phyloP scores from a whole-genome alignment of 208 protist species.

The Crithidia acanthocephali region DNA sequence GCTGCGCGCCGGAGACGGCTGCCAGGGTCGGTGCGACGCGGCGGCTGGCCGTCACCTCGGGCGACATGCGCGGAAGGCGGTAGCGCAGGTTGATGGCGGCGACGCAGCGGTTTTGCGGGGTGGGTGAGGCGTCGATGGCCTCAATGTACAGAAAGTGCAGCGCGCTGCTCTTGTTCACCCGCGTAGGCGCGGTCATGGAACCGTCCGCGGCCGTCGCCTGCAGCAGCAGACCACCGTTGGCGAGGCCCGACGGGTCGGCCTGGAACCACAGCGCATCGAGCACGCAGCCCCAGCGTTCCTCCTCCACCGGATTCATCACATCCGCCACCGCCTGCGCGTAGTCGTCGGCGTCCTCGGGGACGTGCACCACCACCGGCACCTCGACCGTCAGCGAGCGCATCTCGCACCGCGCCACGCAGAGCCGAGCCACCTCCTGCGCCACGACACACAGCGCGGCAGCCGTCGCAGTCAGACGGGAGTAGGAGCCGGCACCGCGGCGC shows the following conservation, averaged over 20 bases:
- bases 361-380: slow-evolving; percentile 39
- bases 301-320: slow-evolving; percentile 42
- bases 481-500: not conserved
- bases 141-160: slow-evolving; percentile 52
- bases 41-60: slow-evolving; percentile 16
- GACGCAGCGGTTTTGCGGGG: slow-evolving; percentile 2
- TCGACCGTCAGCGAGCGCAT: slow-evolving; percentile 18
- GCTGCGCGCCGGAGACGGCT: slow-evolving; percentile 14
- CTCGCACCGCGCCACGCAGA: slow-evolving; percentile 20
- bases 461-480: slow-evolving; percentile 15
- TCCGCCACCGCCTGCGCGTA: slow-evolving; percentile 31
- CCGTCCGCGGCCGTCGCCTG: slow-evolving; percentile 17
- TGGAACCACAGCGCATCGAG: slow-evolving; percentile 84
- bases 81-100: slow-evolving; percentile 23
- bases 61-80: slow-evolving; percentile 36
- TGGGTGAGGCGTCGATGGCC: slow-evolving; percentile 35
- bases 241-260: slow-evolving; percentile 46
- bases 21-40: slow-evolving; percentile 29
- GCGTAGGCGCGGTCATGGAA: not conserved
- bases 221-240: slow-evolving; percentile 59
- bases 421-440: slow-evolving; percentile 31
- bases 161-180: slow-evolving; percentile 9
- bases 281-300: slow-evolving; percentile 56
- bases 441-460: slow-evolving; percentile 38
- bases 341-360: slow-evolving; percentile 33